These are phyloP conservation scores for Asterophora parasitica DNA, from an alignment of 768 basidiomycete species.

Conservation along the genomic window DNA sequence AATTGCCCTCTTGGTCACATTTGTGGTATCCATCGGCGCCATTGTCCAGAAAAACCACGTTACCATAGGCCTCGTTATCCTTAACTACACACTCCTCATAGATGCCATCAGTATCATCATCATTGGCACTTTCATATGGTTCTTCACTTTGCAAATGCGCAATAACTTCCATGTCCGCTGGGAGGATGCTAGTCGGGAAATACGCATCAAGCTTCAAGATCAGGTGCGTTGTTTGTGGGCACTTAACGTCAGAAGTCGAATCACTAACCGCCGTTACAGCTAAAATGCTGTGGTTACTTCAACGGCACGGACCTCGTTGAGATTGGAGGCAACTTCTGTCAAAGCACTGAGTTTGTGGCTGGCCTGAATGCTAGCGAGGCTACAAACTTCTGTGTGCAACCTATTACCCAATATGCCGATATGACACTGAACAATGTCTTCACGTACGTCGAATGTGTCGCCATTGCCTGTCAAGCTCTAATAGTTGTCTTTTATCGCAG, in stretches of 20 bases:
- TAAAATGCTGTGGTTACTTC: slow-evolving; percentile 85
- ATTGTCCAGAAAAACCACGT: slow-evolving; percentile 67
- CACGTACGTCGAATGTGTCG: slow-evolving; percentile 50
- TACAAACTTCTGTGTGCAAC: slow-evolving; percentile 66
- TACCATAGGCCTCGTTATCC: slow-evolving; percentile 63
- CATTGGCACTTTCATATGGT: slow-evolving; percentile 76
- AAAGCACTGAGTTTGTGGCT: slow-evolving; percentile 35
- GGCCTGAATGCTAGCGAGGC: slow-evolving; percentile 33
- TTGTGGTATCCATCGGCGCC: slow-evolving; percentile 65
- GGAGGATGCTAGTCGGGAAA: slow-evolving; percentile 37
- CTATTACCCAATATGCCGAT: slow-evolving; percentile 65
- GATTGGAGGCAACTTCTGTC: slow-evolving; percentile 61
- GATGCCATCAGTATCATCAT: slow-evolving; percentile 58
- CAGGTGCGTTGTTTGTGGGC: slow-evolving; percentile 39
- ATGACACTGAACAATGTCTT: slow-evolving; percentile 75
- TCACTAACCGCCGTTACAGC: slow-evolving; percentile 33
- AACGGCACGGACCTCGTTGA: slow-evolving; percentile 54
- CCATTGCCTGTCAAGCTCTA: neutral
- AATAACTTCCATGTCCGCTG: slow-evolving; percentile 61
- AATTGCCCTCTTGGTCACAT: slow-evolving; percentile 59
- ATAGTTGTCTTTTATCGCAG: slow-evolving; percentile 25
- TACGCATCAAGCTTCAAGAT: slow-evolving; percentile 64
- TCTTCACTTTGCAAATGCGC: slow-evolving; percentile 71
- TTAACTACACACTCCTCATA: slow-evolving; percentile 70
- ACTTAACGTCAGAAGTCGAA: neutral